A percentile compares a stretch with the other conserved stretches of the same genome.
Evolutionary conservation across 495 filamentous ascomycete species (phyloP).

Genomic region (Penicillium robsamsonii): DNA sequence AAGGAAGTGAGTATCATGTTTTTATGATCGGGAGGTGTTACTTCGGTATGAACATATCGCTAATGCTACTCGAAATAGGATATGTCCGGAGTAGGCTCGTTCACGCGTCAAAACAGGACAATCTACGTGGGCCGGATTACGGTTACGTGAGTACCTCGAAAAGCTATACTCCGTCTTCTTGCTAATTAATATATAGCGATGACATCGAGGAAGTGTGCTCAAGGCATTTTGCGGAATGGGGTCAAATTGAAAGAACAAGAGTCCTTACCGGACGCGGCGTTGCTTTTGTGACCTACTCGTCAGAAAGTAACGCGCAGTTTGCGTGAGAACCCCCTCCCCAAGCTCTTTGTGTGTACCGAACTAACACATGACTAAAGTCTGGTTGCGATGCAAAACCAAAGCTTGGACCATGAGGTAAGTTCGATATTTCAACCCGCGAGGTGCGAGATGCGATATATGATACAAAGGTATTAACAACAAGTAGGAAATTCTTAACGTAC

Average conservation of each 20-base stretch:
- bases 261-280: constrained; percentile 92
- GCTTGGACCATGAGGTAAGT: constrained; percentile 64
- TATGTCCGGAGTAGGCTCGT: constrained; percentile 92
- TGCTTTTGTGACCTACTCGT: constrained; percentile 67
- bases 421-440: neutral
- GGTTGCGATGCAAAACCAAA: constrained; percentile 88
- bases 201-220: constrained; percentile 97
- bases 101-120: constrained; percentile 86
- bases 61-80: constrained; percentile 61
- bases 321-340: constrained; percentile 35
- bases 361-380: constrained; percentile 36
- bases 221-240: constrained; percentile 92
- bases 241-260: constrained; percentile 70
- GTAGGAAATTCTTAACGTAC: constrained; percentile 85
- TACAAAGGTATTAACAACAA: neutral
- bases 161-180: no score
- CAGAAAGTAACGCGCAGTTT: constrained; percentile 84
- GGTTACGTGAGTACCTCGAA: neutral
- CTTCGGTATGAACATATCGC: constrained; percentile 30
- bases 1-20: constrained; percentile 32
- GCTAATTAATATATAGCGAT: constrained; percentile 41
- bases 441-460: neutral
- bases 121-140: constrained; percentile 70
- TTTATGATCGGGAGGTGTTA: constrained; percentile 41
- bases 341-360: neutral